Base-by-base conservation (phyloP, 768 basidiomycete genomes). In the Boletus subparvulus region DNA sequence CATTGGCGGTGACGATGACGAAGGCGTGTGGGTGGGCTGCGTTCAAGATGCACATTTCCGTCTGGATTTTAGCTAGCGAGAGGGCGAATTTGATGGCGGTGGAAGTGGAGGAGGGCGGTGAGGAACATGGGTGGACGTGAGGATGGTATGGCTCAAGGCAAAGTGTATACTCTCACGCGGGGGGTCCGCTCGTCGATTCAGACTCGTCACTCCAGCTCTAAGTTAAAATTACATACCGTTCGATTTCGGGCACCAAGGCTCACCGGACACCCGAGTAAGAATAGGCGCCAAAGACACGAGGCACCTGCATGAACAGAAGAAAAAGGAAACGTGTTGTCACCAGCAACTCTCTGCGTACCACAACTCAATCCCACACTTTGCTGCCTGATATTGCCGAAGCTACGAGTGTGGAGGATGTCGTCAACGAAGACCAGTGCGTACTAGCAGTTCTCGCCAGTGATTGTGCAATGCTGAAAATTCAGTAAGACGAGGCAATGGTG, bases 1-100 rank as follows among this genome's bases (percentile, higher is more conserved):
- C 88, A 68, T 97, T 96, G 43, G 96, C 94, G 0, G 96, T 98
- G 62, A 97, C 94, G 65, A 99, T 92, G 69, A 98, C 92, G 36
- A 99, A 87, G 10, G 92, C 83, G 65, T 93, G 86, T 7, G 80
- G 75, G 66, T 94, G 90, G 10, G 88, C 96, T 26, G 88, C 78
- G 70, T 99, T 97, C 21, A 21, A 21, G 21, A 21, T 21, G 21
- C 21, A 21, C 21, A 21, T 21, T 21, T 21, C 21, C 21, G 21
- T 21, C 21, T 21, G 21, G 21, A 21, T 21, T 21, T 21, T 21
- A 21, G 21, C 21, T 21, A 21, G 21, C 33, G 75, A 82, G 24
- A 97, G 77, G 39, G 80, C 70, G 73, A 98, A 97, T 74, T 98
- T 21, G 21, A 21, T 21, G 21, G 21, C 21, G 21, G 21, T 21